A percentile compares a stretch with the other conserved stretches of the same genome.
These are phyloP conservation scores for Hericium rajendrae DNA, from an alignment of 768 basidiomycete genomes.

Conservation along the genomic window DNA sequence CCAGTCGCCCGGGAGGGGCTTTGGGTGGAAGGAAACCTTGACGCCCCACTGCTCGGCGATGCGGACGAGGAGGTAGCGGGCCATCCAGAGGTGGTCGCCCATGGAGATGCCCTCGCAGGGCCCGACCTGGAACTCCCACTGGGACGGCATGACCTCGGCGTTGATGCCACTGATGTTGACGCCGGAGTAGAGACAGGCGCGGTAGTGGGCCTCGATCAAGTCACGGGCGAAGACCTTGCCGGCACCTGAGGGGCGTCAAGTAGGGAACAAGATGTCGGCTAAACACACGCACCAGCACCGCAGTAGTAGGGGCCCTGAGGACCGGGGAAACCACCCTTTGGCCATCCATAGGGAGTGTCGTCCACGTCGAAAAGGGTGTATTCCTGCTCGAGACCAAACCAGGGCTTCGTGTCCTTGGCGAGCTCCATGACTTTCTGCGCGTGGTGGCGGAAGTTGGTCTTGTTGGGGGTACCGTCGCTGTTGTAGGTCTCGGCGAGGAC, in stretches of 20 bases:
- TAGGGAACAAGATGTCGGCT: neutral
- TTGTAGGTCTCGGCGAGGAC: conserved; percentile 97
- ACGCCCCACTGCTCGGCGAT: conserved; percentile 96
- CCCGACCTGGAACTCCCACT: conserved; percentile 99
- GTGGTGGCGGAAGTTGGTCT: conserved; percentile 90
- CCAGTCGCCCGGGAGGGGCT: conserved; percentile 95
- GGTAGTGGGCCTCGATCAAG: conserved; percentile 98
- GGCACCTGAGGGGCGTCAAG: conserved; percentile 45
- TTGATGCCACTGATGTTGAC: conserved; percentile 99
- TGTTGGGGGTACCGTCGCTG: conserved; percentile 97
- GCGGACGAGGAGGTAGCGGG: conserved; percentile 90
- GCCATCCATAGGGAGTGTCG: conserved; percentile 90
- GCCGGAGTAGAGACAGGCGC: conserved; percentile 88
- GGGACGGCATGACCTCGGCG: conserved; percentile 98
- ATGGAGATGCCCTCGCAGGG: conserved; percentile 96
- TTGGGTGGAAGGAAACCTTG: conserved; percentile 99
- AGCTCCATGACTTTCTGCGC: conserved; percentile 94
- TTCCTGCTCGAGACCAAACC: conserved; percentile 99
- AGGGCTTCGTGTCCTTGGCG: conserved; percentile 70
- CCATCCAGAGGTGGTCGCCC: conserved; percentile 99
- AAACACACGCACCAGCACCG: conserved; percentile 76
- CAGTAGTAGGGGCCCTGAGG: conserved; percentile 99
- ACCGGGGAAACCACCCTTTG: conserved; percentile 98
- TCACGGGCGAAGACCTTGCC: conserved; percentile 98
- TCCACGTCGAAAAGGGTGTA: conserved; percentile 96